Percentiles rank a stretch among this genome's conserved stretches.
These are phyloP conservation scores for Calocybe indica DNA, from an alignment of 768 basidiomycete species.

Conservation along the genomic window DNA sequence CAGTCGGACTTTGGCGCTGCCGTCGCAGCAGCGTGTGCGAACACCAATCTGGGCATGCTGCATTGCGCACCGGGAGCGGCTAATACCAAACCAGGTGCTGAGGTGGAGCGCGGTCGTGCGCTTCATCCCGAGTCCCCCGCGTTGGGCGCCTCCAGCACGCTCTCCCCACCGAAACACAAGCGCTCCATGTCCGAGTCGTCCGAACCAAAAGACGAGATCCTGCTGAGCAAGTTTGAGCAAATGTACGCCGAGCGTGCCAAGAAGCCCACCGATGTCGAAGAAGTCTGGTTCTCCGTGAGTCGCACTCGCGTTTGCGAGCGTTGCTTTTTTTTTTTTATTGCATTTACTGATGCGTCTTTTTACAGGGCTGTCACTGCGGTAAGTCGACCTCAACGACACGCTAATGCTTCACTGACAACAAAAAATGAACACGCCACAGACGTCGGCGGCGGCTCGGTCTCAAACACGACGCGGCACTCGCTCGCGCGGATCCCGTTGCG, in stretches of 20 bases:
- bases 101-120: too few relatives aligned
- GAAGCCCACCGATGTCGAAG: conserved; percentile 37
- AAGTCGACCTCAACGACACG: conserved; percentile 3
- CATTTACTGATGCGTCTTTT: background rate
- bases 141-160: background rate
- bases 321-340: background rate
- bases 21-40: too few relatives aligned
- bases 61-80: too few relatives aligned
- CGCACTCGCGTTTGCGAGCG: background rate
- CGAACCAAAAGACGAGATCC: conserved; percentile 14
- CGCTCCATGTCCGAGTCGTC: background rate
- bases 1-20: too few relatives aligned
- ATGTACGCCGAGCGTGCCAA: conserved; percentile 18
- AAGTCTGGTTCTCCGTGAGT: conserved; percentile 63
- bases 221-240: conserved; percentile 23
- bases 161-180: conserved; percentile 1
- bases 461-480: conserved; percentile 31
- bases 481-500: conserved; percentile 51
- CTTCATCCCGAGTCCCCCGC: too few relatives aligned
- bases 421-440: conserved; percentile 21
- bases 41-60: too few relatives aligned
- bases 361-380: conserved; percentile 44
- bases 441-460: conserved; percentile 53
- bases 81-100: too few relatives aligned
- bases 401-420: background rate